phyloP scores from a whole-genome alignment of 1,284 basidiomycete genomes.

The Austropuccinia psidii region DNA sequence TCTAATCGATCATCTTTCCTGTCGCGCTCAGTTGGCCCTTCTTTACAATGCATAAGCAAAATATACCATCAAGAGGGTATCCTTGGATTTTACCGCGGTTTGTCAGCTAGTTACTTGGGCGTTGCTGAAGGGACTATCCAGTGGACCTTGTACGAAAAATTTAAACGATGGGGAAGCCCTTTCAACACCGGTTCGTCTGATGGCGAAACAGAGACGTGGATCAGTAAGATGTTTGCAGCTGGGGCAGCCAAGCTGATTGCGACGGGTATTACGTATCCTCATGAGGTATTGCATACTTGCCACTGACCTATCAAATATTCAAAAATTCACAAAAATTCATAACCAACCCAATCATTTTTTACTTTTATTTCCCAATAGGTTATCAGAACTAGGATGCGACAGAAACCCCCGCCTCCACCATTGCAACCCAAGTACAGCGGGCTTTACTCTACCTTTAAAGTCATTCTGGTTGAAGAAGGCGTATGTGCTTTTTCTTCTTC shows the following conservation, averaged over 20 bases:
- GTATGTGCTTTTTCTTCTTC: constrained; percentile 44
- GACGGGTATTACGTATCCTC: constrained; percentile 88
- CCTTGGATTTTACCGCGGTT: constrained; percentile 83
- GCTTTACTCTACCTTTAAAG: constrained; percentile 70
- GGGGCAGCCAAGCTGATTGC: constrained; percentile 91
- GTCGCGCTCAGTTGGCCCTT: constrained; percentile 41
- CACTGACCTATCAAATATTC: constrained; percentile 87
- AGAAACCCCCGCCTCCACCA: constrained; percentile 52
- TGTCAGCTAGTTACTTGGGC: constrained; percentile 89
- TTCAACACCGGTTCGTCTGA: neutral
- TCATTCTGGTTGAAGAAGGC: constrained; percentile 86
- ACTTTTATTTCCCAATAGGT: constrained; percentile 54
- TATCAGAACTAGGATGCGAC: constrained; percentile 80
- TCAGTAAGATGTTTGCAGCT: constrained; percentile 77
- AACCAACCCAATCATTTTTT: neutral
- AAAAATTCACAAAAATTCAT: neutral
- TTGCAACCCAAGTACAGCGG: constrained; percentile 66
- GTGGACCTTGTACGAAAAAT: constrained; percentile 88
- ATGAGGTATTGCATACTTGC: constrained; percentile 77
- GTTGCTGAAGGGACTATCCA: constrained; percentile 96
- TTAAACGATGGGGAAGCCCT: constrained; percentile 54
- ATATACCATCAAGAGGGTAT: constrained; percentile 77
- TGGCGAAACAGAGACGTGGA: constrained; percentile 53
- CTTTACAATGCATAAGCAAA: constrained; percentile 57
- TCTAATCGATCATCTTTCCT: constrained; percentile 13